These are phyloP conservation scores for Xylaria nigripes DNA, from an alignment of 495 filamentous ascomycete species.

Conservation along the genomic window DNA sequence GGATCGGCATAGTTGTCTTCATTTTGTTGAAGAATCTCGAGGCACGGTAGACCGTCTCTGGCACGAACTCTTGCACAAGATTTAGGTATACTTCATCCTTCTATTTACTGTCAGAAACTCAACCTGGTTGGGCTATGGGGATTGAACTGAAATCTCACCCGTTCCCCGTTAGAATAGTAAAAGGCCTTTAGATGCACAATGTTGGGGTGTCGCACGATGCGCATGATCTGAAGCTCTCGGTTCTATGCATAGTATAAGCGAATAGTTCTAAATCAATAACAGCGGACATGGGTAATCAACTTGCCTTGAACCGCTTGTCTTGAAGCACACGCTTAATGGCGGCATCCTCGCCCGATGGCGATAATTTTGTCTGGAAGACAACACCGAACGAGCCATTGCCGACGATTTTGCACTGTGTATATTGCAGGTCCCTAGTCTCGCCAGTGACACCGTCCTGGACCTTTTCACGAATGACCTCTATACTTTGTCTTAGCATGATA, in stretches of 20 bases:
- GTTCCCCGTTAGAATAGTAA: slow-evolving; percentile 97
- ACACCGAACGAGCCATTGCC: slow-evolving; percentile 98
- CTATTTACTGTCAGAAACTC: slow-evolving; percentile 39
- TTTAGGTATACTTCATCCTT: slow-evolving; percentile 99
- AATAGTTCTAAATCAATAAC: neutral
- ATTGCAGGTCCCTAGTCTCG: slow-evolving; percentile 91
- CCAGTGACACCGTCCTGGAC: slow-evolving; percentile 97
- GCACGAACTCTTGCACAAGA: slow-evolving; percentile 94
- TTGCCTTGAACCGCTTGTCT: slow-evolving; percentile 98
- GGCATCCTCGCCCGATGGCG: slow-evolving; percentile 92
- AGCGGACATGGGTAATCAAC: slow-evolving; percentile 1
- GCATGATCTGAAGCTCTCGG: slow-evolving; percentile 98
- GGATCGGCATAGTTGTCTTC: slow-evolving; percentile 98
- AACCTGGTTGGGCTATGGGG: neutral
- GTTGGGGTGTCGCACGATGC: slow-evolving; percentile 96
- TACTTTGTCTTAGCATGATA: slow-evolving; percentile 14
- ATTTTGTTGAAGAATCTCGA: slow-evolving; percentile 99
- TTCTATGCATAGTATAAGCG: slow-evolving; percentile 56
- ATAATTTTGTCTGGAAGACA: slow-evolving; percentile 97
- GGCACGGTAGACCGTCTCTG: slow-evolving; percentile 97
- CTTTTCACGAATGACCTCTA: slow-evolving; percentile 97
- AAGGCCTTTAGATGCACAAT: slow-evolving; percentile 98
- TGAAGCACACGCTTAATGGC: slow-evolving; percentile 98
- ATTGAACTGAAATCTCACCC: slow-evolving; percentile 52
- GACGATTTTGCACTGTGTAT: slow-evolving; percentile 99